phyloP scores from a whole-genome alignment of 1,284 basidiomycete species.

The Ceratobasidium sp. region DNA sequence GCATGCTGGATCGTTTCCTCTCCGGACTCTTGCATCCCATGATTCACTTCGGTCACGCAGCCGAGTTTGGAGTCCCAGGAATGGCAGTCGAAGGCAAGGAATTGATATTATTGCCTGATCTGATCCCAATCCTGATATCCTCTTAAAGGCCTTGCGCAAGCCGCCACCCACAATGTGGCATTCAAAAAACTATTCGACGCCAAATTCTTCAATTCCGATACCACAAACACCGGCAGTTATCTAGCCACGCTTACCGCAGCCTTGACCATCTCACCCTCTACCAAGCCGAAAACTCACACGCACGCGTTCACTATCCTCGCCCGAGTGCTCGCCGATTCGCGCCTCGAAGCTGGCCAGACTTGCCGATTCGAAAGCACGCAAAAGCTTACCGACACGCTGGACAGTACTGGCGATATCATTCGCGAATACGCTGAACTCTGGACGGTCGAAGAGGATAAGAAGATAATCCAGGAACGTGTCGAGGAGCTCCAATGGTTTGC shows the following conservation, averaged over 20 bases:
- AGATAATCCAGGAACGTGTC: constrained; percentile 30
- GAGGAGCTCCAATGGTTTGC: constrained; percentile 48
- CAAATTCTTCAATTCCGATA: constrained; percentile 53
- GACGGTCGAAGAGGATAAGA: constrained; percentile 25
- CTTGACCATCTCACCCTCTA: background rate
- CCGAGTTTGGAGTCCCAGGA: no score
- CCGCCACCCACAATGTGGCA: constrained; percentile 56
- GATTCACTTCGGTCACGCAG: no score
- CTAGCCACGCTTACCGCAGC: constrained; percentile 4
- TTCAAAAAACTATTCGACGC: constrained; percentile 54
- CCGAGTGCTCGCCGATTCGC: constrained; percentile 42
- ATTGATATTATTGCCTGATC: no score
- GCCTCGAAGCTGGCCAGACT: no score
- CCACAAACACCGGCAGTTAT: constrained; percentile 45
- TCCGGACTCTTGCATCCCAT: constrained; percentile 74
- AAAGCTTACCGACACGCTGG: constrained; percentile 43
- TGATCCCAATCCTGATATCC: no score
- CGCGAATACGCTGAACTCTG: constrained; percentile 45
- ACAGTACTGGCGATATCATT: constrained; percentile 35
- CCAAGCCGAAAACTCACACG: constrained; percentile 27
- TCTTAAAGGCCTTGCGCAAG: constrained; percentile 60
- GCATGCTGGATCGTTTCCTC: constrained; percentile 74
- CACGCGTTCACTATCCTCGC: constrained; percentile 45
- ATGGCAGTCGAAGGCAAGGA: constrained; percentile 77
- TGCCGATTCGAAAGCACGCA: constrained; percentile 8